Base-by-base conservation (phyloP, 2,329 filamentous ascomycete genomes). In the Aspergillus chevalieri region DNA sequence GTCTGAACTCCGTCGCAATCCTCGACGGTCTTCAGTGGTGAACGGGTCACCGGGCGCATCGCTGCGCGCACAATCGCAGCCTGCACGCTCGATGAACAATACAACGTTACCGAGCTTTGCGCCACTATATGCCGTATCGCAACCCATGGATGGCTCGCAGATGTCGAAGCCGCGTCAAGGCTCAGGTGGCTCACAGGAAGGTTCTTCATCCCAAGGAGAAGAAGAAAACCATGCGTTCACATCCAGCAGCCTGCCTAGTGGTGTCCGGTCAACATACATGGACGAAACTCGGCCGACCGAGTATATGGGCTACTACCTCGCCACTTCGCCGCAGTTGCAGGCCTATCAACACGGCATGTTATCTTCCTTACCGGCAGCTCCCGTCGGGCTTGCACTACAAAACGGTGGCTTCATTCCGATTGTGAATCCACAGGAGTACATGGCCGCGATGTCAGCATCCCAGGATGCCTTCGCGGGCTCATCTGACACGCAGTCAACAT, bases 1-100 rank as follows among this genome's bases (percentile, higher is more conserved):
- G 28, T 72, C 73, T 43, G 74, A 77, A 50, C 58, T 68, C 42
- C 71, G 72, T 39, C 72, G 73, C 28, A 74, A 66, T 50, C 67
- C 68, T 30, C 69, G 74, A 42, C 67, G 74, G 47, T 71, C 73
- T 10, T 76, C 73, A 3, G 63, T 69, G 48, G 67, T 67, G 10
- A 73, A 71, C 47, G 67, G 66, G 7, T 71, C 71, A 17, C 67
- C 73, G 3, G 68, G 67, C 30, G 66, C 65, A 26, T 72, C 68
- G 19, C 52, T 75, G 26, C 64, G 74, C 48, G 74, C 74, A n/a
- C 74, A 77, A 21, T 77, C 74, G n/a, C 74, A 77, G 50, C 74
- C 74, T 47, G 73, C 74, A n/a, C 66, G 74, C 21, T 60, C 69
- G n/a, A 56, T 74, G 15, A 67, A 69, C 46, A 68, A 69, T 22